Evolutionary conservation across 2,329 filamentous ascomycete genomes (phyloP).

Genomic region (Triangularia setosa): DNA sequence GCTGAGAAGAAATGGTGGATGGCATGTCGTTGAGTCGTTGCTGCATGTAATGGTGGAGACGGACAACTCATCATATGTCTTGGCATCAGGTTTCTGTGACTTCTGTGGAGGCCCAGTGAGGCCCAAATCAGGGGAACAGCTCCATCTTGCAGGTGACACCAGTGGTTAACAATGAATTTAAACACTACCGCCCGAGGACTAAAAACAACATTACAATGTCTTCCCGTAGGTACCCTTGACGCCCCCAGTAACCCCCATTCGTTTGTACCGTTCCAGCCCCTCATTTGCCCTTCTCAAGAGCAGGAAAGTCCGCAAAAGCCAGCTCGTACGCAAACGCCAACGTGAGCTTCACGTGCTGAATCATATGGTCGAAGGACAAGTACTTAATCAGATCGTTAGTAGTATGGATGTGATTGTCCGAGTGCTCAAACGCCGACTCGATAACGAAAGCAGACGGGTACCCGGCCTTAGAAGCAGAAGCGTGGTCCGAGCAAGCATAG

Average conservation of each 20-base stretch:
- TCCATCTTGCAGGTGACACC: too few relatives aligned
- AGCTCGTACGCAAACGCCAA: slow-evolving; percentile 47
- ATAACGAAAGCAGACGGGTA: slow-evolving; percentile 64
- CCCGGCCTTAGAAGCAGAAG: slow-evolving; percentile 61
- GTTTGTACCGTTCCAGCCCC: not conserved
- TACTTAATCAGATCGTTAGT: slow-evolving; percentile 68
- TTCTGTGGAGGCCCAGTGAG: not conserved
- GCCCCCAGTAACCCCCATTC: not conserved
- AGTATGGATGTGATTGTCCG: slow-evolving; percentile 69
- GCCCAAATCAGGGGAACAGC: not conserved
- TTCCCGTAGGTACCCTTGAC: not conserved
- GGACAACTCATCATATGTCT: not conserved
- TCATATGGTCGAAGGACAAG: slow-evolving; percentile 62
- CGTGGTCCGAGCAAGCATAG: slow-evolving; percentile 64
- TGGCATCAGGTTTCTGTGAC: not conserved
- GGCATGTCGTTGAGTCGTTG: too few relatives aligned
- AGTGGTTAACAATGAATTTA: not conserved
- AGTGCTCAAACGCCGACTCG: slow-evolving; percentile 56
- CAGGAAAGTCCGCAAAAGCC: slow-evolving; percentile 35
- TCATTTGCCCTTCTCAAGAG: slow-evolving; percentile 22
- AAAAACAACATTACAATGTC: not conserved
- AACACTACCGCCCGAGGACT: not conserved
- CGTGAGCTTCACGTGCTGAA: slow-evolving; percentile 56
- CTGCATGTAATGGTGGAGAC: too few relatives aligned
- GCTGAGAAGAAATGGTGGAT: too few relatives aligned